Conservation (phyloP, 768 basidiomycete species). For the Megacollybia marginata region DNA sequence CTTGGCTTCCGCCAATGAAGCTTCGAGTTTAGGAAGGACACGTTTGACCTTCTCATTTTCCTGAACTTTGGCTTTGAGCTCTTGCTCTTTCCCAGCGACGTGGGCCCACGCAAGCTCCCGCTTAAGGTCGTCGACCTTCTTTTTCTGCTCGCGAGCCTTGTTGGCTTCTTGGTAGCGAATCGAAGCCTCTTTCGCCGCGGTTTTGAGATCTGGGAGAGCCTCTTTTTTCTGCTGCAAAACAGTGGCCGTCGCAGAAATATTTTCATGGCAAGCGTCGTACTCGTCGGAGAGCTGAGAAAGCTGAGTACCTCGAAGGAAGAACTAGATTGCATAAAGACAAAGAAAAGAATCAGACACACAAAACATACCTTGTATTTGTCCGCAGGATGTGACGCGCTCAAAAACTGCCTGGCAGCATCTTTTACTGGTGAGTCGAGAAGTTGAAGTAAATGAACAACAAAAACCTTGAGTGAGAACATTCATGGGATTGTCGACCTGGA, state of each 20-base stretch:
- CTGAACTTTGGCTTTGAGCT: constrained; percentile 33
- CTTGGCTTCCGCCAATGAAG: constrained; percentile 29
- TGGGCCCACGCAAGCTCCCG: constrained; percentile 86
- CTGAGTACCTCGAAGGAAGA: constrained; percentile 92
- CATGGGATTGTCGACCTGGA: constrained; percentile 95
- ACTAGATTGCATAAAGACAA: constrained; percentile 35
- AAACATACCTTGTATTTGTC: constrained; percentile 82
- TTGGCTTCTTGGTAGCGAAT: constrained; percentile 64
- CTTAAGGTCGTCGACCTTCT: constrained; percentile 63
- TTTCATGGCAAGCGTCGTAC: constrained; percentile 70
- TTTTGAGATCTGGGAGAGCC: constrained; percentile 68
- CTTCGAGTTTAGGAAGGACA: constrained; percentile 32
- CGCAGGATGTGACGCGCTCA: constrained; percentile 69
- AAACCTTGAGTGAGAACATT: constrained; percentile 85
- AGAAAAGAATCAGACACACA: neutral
- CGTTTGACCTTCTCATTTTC: constrained; percentile 31
- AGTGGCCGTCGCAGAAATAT: constrained; percentile 63
- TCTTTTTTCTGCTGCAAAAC: constrained; percentile 66
- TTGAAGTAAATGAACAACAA: constrained; percentile 15
- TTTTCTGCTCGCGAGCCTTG: constrained; percentile 64
- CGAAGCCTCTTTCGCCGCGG: constrained; percentile 47
- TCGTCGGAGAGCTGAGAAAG: constrained; percentile 82
- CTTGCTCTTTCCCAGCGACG: constrained; percentile 60
- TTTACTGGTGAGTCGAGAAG: neutral
- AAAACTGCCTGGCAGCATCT: constrained; percentile 75